Evolutionary conservation across 176 grass and related monocot genomes (phyloP), one percentile per base, ranked within the genome.

Genomic region (Carex kokanica): DNA sequence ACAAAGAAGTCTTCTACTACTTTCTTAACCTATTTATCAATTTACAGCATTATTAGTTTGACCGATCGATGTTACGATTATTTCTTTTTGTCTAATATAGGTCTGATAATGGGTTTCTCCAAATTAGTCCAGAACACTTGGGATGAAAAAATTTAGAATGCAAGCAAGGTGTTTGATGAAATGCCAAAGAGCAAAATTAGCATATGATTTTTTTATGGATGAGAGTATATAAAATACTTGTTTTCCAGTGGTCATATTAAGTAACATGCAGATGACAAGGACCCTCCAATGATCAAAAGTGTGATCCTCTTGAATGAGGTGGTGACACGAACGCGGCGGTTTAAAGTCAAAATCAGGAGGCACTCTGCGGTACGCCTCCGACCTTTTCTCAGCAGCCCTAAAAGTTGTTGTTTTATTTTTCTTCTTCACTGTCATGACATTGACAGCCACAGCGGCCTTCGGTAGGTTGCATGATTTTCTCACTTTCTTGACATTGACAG

Each of bases 211-310:
- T 59, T 45, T 9, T 1, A 10, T 0, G 6, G 6, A 41, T 41
- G 40, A 6, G 40, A 41, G 5, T 41, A 8, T 41, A 7, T 41
- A 0, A 8, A 7, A 5, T 20, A 84, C 86, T 74, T 88, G 86
- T 18, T 12, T 47, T 8, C 86, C 86, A 25, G 82, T 73, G 24
- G 82, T 88, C 9, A 81, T 29, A 71, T 88, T 88, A 9, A 88
- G 62, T 6, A 88, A 27, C 62, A 84, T 88, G 53, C 81, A 88
- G 24, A 88, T 84, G 21, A 88, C 47, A 54, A 88, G 23, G 6
- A 88, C 82, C 60, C 86, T 88, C 86, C 86, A 88, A 16, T 61
- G 86, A 29, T 88, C 86, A 61, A 70, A 84, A 25, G 81, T 67
- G 25, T 84, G 86, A 5, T 47, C 56, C 82, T 88, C 82, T 58